These are phyloP conservation scores for Rhexocercosporidium sp. DNA, from an alignment of 2,329 filamentous ascomycete species.

Conservation along the genomic window DNA sequence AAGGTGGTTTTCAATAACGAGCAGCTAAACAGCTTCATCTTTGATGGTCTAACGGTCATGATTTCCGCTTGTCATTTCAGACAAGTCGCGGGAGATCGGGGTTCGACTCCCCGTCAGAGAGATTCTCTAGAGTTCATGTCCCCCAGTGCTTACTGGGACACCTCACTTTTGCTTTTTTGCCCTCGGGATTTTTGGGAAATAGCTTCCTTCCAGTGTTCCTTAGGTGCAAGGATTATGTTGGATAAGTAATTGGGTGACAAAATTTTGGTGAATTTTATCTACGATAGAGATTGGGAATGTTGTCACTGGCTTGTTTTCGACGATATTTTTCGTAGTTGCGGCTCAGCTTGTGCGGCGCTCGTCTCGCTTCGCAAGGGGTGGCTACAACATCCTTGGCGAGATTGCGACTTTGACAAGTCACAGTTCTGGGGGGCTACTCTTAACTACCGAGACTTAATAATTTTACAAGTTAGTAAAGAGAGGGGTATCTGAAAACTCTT, in stretches of 20 bases:
- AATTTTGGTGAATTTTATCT: neutral
- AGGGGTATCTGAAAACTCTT: too few species aligned
- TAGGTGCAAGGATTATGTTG: too few species aligned
- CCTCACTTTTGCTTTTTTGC: slow-evolving; percentile 7
- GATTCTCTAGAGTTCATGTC: slow-evolving; percentile 28
- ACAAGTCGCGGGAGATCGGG: slow-evolving; percentile 33
- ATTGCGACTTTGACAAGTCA: neutral
- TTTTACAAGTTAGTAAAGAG: too few species aligned
- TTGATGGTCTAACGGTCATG: slow-evolving; percentile 47
- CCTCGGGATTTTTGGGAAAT: neutral
- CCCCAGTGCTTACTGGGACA: slow-evolving; percentile 15
- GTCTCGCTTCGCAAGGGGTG: neutral
- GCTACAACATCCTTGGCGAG: neutral
- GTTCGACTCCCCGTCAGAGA: slow-evolving; percentile 35
- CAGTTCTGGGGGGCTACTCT: too few species aligned
- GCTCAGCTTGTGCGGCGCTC: neutral
- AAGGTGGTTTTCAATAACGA: neutral
- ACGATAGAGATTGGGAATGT: neutral
- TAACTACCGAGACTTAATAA: too few species aligned
- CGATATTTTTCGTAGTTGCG: neutral
- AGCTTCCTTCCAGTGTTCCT: neutral
- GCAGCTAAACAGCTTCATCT: slow-evolving; percentile 26
- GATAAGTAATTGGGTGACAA: too few species aligned
- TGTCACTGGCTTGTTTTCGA: neutral
- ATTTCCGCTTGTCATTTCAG: slow-evolving; percentile 45